Evolutionary conservation across 352 stramenopile species (phyloP), one percentile per base, ranked within the genome.

Genomic region (Pythium insidiosum): DNA sequence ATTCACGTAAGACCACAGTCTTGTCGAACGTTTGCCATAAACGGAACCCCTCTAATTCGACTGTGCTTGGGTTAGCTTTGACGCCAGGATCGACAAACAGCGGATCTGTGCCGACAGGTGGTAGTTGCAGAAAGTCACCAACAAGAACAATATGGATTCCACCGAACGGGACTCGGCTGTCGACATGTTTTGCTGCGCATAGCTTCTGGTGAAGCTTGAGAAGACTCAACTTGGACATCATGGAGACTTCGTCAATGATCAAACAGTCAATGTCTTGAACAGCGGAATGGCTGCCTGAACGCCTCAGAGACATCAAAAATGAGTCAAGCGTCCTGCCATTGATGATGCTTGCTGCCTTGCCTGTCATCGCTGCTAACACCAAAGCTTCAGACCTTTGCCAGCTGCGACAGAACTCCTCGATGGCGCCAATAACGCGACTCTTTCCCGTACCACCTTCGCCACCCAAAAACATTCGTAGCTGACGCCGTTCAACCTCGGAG

Each of bases 261-360:
- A 9, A 7, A 33, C 28, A 33, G 12, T 42, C 3, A 3, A 56
- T n/a, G 15, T 33, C 28, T 15, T 33, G 28, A 33, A 33, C 9
- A 9, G 28, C 9, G 15, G 28, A 9, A 13, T 35, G 36, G 23
- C 45, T 58, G 3, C 29, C 43, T 16, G 40, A 47, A 1, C 35
- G 25, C 15, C 28, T 49, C 15, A 53, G 19, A 2, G 43, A 36
- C 13, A 49, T 16, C n/a, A 53, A 21, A 20, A 58, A 39, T 3
- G 21, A 26, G 2, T 42, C 43, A 0, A 58, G 24, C 12, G 50
- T 58, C 1, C 31, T 28, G 7, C 50, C 50, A 19, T 31, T 37
- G 21, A 58, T 43, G 4, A 58, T 12, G 21, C 18, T 58, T 12
- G 50, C 50, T 16, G 50, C 50, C 13, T 58, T 58, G 1, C 50